A percentile compares a stretch with the other conserved stretches of the same genome.
These are phyloP conservation scores for Alternaria triticina DNA, from an alignment of 2,329 filamentous ascomycete genomes.

Conservation along the genomic window DNA sequence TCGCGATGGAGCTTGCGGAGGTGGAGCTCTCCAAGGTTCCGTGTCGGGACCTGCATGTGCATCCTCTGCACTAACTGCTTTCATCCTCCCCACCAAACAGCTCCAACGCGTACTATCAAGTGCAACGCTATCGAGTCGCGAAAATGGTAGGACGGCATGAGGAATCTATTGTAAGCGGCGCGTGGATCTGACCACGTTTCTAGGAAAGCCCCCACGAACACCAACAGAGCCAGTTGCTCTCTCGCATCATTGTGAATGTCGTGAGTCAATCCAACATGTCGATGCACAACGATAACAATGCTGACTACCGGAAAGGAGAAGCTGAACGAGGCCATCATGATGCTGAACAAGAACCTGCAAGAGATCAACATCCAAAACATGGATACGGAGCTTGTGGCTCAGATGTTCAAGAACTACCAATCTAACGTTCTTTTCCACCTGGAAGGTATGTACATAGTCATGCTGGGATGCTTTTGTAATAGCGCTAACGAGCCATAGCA, in stretches of 20 bases:
- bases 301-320: slow-evolving; percentile 75
- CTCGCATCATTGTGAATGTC: slow-evolving; percentile 96
- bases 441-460: slow-evolving; percentile 69
- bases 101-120: slow-evolving; percentile 23
- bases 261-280: slow-evolving; percentile 62
- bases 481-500: slow-evolving; percentile 56
- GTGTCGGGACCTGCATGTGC: slow-evolving; percentile 15
- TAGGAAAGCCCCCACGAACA: slow-evolving; percentile 97
- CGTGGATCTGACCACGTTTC: slow-evolving; percentile 15
- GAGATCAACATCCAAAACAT: slow-evolving; percentile 99
- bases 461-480: slow-evolving; percentile 4
- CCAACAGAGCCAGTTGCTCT: slow-evolving; percentile 91
- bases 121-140: slow-evolving; percentile 2
- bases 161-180: not conserved
- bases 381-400: slow-evolving; percentile 96
- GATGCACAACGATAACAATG: not conserved
- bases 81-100: slow-evolving; percentile 32
- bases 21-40: slow-evolving; percentile 24
- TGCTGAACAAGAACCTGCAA: slow-evolving; percentile 90
- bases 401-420: slow-evolving; percentile 99
- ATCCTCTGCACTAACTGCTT: slow-evolving; percentile 33
- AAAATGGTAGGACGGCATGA: slow-evolving; percentile 32
- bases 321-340: slow-evolving; percentile 89
- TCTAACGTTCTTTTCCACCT: slow-evolving; percentile 97
- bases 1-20: slow-evolving; percentile 24